These are phyloP conservation scores for Phytophthora cactorum DNA, from an alignment of 352 stramenopile genomes.

Conservation along the genomic window DNA sequence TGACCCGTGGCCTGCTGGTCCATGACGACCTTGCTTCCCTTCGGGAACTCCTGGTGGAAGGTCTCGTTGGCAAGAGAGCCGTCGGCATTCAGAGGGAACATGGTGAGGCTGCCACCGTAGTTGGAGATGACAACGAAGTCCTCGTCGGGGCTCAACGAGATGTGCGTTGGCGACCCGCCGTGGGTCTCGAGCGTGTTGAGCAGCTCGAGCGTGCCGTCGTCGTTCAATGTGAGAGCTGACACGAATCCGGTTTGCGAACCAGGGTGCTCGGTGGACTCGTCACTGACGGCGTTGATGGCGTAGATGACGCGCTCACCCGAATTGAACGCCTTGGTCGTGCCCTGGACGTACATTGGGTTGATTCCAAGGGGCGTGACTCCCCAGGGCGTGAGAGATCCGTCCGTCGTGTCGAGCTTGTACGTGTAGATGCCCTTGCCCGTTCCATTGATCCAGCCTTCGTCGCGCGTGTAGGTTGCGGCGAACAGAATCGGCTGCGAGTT, in stretches of 20 bases:
- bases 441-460: slow-evolving; percentile 75
- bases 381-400: slow-evolving; percentile 46
- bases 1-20: slow-evolving; percentile 52
- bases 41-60: slow-evolving; percentile 51
- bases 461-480: slow-evolving; percentile 64
- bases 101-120: slow-evolving; percentile 65
- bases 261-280: slow-evolving; percentile 33
- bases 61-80: slow-evolving; percentile 45
- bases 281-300: slow-evolving; percentile 60
- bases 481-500: slow-evolving; percentile 46
- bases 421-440: slow-evolving; percentile 69
- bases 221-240: slow-evolving; percentile 46
- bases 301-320: slow-evolving; percentile 46
- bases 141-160: slow-evolving; percentile 54
- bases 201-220: slow-evolving; percentile 44
- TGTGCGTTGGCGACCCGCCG: slow-evolving; percentile 52
- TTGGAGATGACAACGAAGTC: slow-evolving; percentile 68
- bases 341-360: slow-evolving; percentile 76
- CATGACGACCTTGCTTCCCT: slow-evolving; percentile 43
- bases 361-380: slow-evolving; percentile 55
- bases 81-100: slow-evolving; percentile 58
- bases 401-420: slow-evolving; percentile 54
- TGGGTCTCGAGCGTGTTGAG: slow-evolving; percentile 60
- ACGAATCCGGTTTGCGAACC: slow-evolving; percentile 56
- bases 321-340: slow-evolving; percentile 37